Conservation (phyloP, 2,329 filamentous ascomycete genomes). For the Nigrospora osmanthi region DNA sequence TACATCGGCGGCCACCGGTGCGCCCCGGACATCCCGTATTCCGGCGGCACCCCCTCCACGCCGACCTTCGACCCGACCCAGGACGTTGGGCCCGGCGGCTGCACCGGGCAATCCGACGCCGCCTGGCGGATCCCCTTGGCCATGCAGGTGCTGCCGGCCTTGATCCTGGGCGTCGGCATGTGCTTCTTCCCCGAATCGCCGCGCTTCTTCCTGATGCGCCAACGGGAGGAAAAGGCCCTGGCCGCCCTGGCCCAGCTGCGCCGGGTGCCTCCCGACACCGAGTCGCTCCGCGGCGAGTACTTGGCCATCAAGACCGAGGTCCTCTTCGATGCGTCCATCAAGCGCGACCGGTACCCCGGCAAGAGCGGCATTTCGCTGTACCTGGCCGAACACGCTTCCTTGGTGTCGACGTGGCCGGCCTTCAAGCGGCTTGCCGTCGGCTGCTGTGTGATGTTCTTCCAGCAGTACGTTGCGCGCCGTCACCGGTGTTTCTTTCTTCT, state of each 20-base stretch:
- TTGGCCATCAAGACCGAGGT: slow-evolving; percentile 29
- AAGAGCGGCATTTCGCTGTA: slow-evolving; percentile 20
- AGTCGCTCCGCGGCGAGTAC: slow-evolving; percentile 21
- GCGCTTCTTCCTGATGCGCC: slow-evolving; percentile 23
- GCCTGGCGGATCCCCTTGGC: slow-evolving; percentile 40
- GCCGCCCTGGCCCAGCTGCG: slow-evolving; percentile 21
- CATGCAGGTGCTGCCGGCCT: slow-evolving; percentile 45
- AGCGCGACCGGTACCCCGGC: slow-evolving; percentile 18
- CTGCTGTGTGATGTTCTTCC: slow-evolving; percentile 48
- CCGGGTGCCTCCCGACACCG: slow-evolving; percentile 20
- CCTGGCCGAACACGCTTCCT: slow-evolving; percentile 19
- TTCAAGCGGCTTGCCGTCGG: slow-evolving; percentile 43
- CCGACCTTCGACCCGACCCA: slow-evolving; percentile 32
- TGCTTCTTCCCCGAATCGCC: slow-evolving; percentile 23
- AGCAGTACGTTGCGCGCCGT: slow-evolving; percentile 20
- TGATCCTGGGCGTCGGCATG: slow-evolving; percentile 19
- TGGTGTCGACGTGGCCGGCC: slow-evolving; percentile 19
- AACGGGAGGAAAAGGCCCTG: slow-evolving; percentile 21
- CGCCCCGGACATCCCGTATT: slow-evolving; percentile 36
- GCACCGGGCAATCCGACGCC: slow-evolving; percentile 32
- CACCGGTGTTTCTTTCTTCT: too few relatives aligned
- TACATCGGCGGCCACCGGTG: slow-evolving; percentile 36
- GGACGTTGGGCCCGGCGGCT: slow-evolving; percentile 31
- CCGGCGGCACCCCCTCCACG: slow-evolving; percentile 27
- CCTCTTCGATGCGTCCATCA: slow-evolving; percentile 23